phyloP scores from a whole-genome alignment of 148 eudicot genomes.

The Nepenthes mirabilis region DNA sequence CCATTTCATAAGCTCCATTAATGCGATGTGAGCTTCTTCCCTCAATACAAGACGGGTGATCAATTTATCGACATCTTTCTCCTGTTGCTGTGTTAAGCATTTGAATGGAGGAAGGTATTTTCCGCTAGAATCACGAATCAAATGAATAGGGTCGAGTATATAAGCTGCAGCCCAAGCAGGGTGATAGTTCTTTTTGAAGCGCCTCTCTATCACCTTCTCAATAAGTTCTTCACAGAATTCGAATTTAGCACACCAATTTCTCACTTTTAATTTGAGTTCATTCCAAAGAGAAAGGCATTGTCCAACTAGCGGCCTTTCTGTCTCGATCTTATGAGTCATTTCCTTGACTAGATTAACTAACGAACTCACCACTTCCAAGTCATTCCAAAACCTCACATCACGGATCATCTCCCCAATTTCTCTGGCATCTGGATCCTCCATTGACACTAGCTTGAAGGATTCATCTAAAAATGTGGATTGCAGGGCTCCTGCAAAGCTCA shows the following conservation, averaged over 20 bases:
- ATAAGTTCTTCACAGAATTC: slow-evolving; percentile 38
- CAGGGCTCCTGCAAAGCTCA: slow-evolving; percentile 61
- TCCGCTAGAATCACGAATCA: slow-evolving; percentile 62
- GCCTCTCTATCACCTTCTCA: slow-evolving; percentile 47
- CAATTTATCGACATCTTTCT: slow-evolving; percentile 90
- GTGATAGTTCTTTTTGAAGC: slow-evolving; percentile 80
- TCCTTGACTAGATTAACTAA: slow-evolving; percentile 53
- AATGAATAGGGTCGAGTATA: slow-evolving; percentile 68
- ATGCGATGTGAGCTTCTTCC: slow-evolving; percentile 73
- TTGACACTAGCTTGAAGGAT: slow-evolving; percentile 45
- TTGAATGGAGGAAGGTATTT: slow-evolving; percentile 92
- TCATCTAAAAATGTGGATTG: slow-evolving; percentile 58
- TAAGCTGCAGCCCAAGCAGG: slow-evolving; percentile 98
- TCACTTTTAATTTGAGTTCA: slow-evolving; percentile 56
- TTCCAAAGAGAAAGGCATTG: slow-evolving; percentile 93
- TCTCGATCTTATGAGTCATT: slow-evolving; percentile 64
- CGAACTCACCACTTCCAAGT: slow-evolving; percentile 66
- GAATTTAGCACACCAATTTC: slow-evolving; percentile 70
- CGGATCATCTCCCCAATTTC: slow-evolving; percentile 76
- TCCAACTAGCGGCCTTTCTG: slow-evolving; percentile 64
- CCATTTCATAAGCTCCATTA: slow-evolving; percentile 98
- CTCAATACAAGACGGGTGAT: slow-evolving; percentile 72
- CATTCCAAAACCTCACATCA: slow-evolving; percentile 81
- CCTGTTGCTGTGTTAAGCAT: slow-evolving; percentile 68
- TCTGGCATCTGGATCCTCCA: slow-evolving; percentile 64